Conservation (phyloP, 202 grass and related monocot species). For the Brachypodium distachyon region DNA sequence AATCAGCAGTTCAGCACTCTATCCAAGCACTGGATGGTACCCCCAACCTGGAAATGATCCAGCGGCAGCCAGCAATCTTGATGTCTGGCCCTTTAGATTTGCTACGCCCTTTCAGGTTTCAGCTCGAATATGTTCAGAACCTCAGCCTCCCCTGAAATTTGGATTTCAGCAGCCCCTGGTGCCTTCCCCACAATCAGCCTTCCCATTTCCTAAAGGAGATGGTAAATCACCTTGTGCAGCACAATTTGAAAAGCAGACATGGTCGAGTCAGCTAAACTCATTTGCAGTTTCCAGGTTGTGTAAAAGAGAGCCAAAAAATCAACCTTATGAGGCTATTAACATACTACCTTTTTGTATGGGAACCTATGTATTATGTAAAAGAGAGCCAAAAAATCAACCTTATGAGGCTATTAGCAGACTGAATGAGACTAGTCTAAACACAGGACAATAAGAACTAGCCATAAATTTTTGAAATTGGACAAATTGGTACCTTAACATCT, state of each 20-base stretch:
- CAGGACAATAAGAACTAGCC: background rate
- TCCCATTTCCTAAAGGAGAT: slow-evolving; percentile 89
- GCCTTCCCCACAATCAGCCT: slow-evolving; percentile 74
- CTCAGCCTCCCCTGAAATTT: slow-evolving; percentile 86
- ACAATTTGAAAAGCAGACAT: slow-evolving; percentile 49
- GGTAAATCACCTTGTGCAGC: slow-evolving; percentile 81
- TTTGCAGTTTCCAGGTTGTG: background rate
- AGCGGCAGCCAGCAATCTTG: slow-evolving; percentile 90
- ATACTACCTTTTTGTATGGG: background rate
- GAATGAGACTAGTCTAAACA: background rate
- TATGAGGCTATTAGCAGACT: background rate
- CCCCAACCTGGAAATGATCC: slow-evolving; percentile 74
- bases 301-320: background rate
- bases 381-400: background rate
- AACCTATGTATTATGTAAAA: background rate
- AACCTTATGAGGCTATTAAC: background rate
- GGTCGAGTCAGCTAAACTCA: slow-evolving; percentile 2
- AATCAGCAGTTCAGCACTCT: slow-evolving; percentile 89
- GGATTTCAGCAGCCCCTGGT: slow-evolving; percentile 79
- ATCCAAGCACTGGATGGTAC: slow-evolving; percentile 84
- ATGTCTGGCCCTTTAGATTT: slow-evolving; percentile 79
- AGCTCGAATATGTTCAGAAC: slow-evolving; percentile 85
- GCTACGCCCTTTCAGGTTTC: slow-evolving; percentile 85
- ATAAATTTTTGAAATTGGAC: no score
- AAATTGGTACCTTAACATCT: no score